These are phyloP conservation scores for Apophysomyces variabilis DNA, from an alignment of 371 early-diverging fungal genomes.

Conservation along the genomic window DNA sequence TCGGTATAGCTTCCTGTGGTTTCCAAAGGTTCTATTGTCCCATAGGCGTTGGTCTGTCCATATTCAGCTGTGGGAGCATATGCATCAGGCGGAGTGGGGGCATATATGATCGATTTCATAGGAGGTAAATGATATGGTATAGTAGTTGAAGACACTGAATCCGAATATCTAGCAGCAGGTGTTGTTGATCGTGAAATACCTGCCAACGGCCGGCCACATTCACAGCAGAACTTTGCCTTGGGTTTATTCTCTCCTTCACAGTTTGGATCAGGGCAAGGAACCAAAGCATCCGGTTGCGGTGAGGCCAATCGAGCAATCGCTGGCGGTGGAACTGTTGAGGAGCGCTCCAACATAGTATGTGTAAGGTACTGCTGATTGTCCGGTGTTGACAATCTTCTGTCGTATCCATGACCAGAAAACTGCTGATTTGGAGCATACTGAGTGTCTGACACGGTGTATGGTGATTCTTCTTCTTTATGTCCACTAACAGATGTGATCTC, in stretches of 20 bases:
- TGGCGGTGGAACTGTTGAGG: slow-evolving; percentile 30
- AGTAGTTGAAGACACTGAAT: neutral
- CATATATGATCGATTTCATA: neutral
- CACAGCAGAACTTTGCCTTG: slow-evolving; percentile 73
- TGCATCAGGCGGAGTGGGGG: neutral
- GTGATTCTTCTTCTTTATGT: neutral
- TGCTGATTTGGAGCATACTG: slow-evolving; percentile 1
- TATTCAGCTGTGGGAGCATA: slow-evolving; percentile 20
- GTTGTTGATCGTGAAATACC: slow-evolving; percentile 50
- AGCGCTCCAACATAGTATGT: slow-evolving; percentile 7
- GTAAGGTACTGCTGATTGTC: neutral
- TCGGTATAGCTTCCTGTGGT: neutral
- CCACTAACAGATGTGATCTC: neutral
- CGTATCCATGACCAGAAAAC: neutral
- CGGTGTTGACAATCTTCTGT: neutral
- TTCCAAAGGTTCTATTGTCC: neutral
- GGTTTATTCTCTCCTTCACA: slow-evolving; percentile 70
- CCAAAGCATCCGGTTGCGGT: slow-evolving; percentile 36
- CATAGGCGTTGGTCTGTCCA: neutral
- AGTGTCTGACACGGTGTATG: neutral
- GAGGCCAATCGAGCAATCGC: slow-evolving; percentile 22
- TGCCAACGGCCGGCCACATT: slow-evolving; percentile 68
- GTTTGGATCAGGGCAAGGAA: slow-evolving; percentile 59
- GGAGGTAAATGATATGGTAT: neutral
- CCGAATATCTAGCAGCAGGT: slow-evolving; percentile 27